Evolutionary conservation across 345 rosid genomes (phyloP), one percentile per base, ranked within the genome.

Genomic region (Hevea brasiliensis): DNA sequence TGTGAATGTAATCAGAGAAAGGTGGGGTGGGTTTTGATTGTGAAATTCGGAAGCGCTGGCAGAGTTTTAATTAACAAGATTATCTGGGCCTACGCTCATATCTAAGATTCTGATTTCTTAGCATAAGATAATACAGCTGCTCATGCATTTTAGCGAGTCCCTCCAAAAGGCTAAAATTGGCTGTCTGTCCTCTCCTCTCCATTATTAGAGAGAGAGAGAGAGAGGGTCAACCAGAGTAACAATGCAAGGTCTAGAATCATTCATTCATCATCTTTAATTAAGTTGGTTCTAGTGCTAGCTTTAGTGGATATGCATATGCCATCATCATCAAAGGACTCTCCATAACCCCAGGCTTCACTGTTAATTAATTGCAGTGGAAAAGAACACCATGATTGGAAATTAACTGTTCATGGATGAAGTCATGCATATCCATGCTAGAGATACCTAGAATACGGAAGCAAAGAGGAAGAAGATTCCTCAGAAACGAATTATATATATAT

Each of bases 141-240:
- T 78, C 82, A 70, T 85, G 79, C 82, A 73, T 64, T 72, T 17
- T 26, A 10, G 65, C 56, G 64, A 76, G 83, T 85, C 80, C 80
- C 68, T 78, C 84, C 81, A 76, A 83, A 81, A 81, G 80, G 67
- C 69, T 69, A 61, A 74, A 71, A 76, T 79, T 75, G 79, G 75
- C 80, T 74, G 65, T 59, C 86, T 71, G 78, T 71, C 79, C 72
- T 67, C 40, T 73, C 60, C 15, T 69, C 74, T 70, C 77, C 71
- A 81, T 81, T 81, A 85, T 85, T 85, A 77, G 73, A 70, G 77
- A 75, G 75, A 78, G 75, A 48, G 6, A 10, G 51, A 44, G 18
- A 20, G 27, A 37, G 29, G 7, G 18, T 1, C 8, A 9, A 37
- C 53, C 24, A 57, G 64, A 14, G 73, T 60, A 24, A 18, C 69